These are phyloP conservation scores for Epipyxis sp. DNA, from an alignment of 108 stramenopile species.

Conservation along the genomic window DNA sequence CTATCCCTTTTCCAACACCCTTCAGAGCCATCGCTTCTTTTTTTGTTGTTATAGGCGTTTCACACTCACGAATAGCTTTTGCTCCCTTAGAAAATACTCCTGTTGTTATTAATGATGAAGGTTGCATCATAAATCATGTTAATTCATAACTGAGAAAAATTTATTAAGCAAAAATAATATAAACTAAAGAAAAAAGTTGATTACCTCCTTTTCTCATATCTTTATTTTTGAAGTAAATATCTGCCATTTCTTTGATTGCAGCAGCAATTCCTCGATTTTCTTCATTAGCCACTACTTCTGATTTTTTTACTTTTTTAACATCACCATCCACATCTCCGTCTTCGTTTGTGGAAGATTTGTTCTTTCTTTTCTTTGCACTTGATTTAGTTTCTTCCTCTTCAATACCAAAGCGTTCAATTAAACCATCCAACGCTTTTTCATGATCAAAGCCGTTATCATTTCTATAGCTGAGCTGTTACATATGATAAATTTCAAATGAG, in stretches of 20 bases:
- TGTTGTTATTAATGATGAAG: too few species aligned
- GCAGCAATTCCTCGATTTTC: neutral
- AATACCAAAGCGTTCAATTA: neutral
- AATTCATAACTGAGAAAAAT: too few species aligned
- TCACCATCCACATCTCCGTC: neutral
- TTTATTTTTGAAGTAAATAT: conserved; percentile 14
- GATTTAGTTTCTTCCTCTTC: neutral
- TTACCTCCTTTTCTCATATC: conserved; percentile 9
- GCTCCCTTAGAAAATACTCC: conserved; percentile 20
- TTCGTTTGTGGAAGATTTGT: neutral
- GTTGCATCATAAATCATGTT: too few species aligned
- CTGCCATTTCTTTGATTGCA: neutral
- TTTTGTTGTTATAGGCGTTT: neutral
- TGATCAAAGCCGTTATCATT: neutral
- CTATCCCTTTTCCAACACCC: conserved; percentile 13
- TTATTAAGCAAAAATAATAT: too few species aligned
- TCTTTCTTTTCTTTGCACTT: neutral
- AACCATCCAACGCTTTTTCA: neutral
- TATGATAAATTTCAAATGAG: neutral
- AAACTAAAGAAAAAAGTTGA: too few species aligned
- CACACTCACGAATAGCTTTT: neutral
- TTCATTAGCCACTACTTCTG: neutral
- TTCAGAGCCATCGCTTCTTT: neutral
- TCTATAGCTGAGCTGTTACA: neutral
- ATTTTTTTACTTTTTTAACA: neutral